Percentiles rank a stretch among this genome's conserved stretches.
Conservation (phyloP, 768 basidiomycete genomes). For the Phanerodontia chrysosporium region DNA sequence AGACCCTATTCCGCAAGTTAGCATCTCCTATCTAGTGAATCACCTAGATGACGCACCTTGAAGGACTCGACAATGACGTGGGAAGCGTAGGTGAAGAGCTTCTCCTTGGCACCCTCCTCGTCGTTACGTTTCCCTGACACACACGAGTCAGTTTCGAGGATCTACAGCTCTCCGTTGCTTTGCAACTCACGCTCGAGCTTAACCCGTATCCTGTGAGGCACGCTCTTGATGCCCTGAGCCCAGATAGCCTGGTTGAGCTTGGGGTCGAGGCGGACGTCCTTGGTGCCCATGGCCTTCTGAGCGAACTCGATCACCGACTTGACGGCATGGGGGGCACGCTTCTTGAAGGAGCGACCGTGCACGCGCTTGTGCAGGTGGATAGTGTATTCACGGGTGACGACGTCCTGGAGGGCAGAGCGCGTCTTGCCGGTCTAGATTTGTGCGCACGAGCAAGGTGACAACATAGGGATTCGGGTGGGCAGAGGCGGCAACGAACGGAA, state of each 20-base stretch:
- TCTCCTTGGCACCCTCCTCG: constrained; percentile 98
- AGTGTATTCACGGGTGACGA: constrained; percentile 98
- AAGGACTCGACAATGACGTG: constrained; percentile 74
- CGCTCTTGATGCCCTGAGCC: constrained; percentile 90
- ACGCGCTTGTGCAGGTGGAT: constrained; percentile 96
- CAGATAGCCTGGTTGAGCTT: constrained; percentile 95
- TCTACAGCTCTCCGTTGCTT: not conserved
- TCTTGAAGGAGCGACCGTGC: constrained; percentile 92
- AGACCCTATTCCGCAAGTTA: constrained; percentile 54
- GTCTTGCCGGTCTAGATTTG: constrained; percentile 66
- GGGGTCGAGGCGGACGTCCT: constrained; percentile 91
- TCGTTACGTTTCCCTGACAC: constrained; percentile 91
- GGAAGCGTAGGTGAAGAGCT: constrained; percentile 88
- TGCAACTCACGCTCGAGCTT: constrained; percentile 84
- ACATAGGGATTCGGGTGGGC: not conserved
- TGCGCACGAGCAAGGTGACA: not conserved
- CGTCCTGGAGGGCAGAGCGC: constrained; percentile 95
- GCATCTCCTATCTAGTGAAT: constrained; percentile 14
- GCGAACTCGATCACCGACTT: constrained; percentile 93
- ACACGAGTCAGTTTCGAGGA: constrained; percentile 2
- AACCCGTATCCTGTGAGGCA: constrained; percentile 88
- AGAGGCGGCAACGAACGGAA: not conserved
- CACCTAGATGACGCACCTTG: constrained; percentile 59
- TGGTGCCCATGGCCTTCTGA: constrained; percentile 91
- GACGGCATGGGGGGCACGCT: constrained; percentile 94